Conservation (phyloP, 148 eudicot genomes). For the Camellia lanceoleosa region DNA sequence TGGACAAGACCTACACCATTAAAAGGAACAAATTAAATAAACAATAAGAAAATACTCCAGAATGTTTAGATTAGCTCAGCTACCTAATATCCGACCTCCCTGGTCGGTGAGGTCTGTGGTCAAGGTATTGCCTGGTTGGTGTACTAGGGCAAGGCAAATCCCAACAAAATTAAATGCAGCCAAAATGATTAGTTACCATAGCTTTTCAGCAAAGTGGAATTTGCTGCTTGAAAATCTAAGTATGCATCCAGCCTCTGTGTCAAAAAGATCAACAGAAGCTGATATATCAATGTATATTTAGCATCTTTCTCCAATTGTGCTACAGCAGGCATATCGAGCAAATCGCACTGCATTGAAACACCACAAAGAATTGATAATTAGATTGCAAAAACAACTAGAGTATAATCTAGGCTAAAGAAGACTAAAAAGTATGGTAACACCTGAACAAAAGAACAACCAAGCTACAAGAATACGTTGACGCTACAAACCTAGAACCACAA, state of each 20-base stretch:
- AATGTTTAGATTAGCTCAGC: not conserved
- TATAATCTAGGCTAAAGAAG: not conserved
- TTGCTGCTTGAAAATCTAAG: conserved; percentile 60
- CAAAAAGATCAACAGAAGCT: conserved; percentile 75
- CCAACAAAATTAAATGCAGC: not conserved
- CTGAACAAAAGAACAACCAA: not conserved
- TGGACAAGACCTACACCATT: conserved; percentile 67
- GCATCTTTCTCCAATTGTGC: conserved; percentile 82
- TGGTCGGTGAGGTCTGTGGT: no score
- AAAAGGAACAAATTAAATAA: conserved; percentile 13
- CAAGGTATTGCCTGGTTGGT: no score
- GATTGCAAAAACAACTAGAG: not conserved
- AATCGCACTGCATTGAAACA: conserved; percentile 69
- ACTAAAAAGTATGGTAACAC: not conserved
- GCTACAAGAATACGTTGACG: not conserved
- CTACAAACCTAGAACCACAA: conserved; percentile 6
- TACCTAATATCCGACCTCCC: not conserved
- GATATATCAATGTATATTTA: conserved; percentile 58
- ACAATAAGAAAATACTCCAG: not conserved
- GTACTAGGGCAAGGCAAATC: no score
- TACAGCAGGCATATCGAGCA: conserved; percentile 84
- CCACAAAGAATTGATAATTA: not conserved
- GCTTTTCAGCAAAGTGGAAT: conserved; percentile 52
- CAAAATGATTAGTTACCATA: conserved; percentile 45
- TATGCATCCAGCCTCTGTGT: conserved; percentile 80